Evolutionary conservation across 2,329 filamentous ascomycete species (phyloP), one percentile per base, ranked within the genome.

Genomic region (Calonectria pteridis): DNA sequence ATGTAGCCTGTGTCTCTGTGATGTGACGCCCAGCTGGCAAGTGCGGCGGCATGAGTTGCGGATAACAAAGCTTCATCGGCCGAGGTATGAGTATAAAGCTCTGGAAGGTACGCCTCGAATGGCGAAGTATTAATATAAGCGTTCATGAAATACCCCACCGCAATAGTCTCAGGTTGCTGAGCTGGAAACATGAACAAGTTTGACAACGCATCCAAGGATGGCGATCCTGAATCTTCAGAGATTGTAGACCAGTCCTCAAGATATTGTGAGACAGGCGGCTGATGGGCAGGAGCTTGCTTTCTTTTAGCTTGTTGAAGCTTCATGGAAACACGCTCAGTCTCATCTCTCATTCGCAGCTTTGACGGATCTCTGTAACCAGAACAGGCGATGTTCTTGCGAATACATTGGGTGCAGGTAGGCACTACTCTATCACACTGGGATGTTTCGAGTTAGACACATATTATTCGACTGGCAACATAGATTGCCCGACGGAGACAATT

Each of bases 401-500:
- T 72, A 72, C 80, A 82, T 65, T 81, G 80, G 23, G 79, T 74
- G 64, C 80, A 82, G 28, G 76, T 75, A 16, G 77, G 59, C 35
- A 77, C 74, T 18, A 76, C 67, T 5, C 79, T 78, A 51, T 82
- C 79, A 37, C 80, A 82, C 80, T 82, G 49, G 7, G 18, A 50
- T 20, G 50, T 23, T 35, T 13, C 11, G 20, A 29, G 37, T 55
- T 33, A 55, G 51, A 11, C 18, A 3, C 7, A 20, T 18, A n/a
- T 13, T 11, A 9, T n/a, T 55, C 6, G 13, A 46, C n/a, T 46
- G 5, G n/a, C 10, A 23, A 46, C 20, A 46, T 23, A 23, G 20
- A 13, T 46, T 23, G 10, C 10, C n/a, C 13, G n/a, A 11, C 7
- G 11, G 43, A 46, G 43, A 23, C 6, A 23, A 46, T n/a, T 46